A percentile compares a stretch with the other conserved stretches of the same genome.
Evolutionary conservation across 306 rosid species (phyloP).

Genomic region (Benincasa hispida): DNA sequence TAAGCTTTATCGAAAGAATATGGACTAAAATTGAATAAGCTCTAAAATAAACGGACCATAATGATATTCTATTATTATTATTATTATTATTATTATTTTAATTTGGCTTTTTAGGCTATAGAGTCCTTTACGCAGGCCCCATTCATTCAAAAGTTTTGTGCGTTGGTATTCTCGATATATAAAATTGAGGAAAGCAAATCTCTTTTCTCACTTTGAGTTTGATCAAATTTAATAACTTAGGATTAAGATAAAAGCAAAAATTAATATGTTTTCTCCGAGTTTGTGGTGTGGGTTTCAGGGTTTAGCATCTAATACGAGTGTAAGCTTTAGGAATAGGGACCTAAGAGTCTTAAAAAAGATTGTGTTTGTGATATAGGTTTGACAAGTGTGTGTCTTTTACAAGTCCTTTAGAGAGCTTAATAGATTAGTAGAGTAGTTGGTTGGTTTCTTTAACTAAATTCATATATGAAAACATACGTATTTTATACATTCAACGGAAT

Average conservation of each 20-base stretch:
- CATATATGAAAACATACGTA: neutral
- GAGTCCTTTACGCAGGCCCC: neutral
- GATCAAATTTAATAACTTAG: neutral
- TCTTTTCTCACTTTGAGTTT: neutral
- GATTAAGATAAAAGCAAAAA: neutral
- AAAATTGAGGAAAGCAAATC: neutral
- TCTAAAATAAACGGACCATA: too few relatives aligned
- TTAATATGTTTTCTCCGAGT: neutral
- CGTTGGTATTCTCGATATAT: neutral
- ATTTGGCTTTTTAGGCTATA: neutral
- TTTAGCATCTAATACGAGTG: neutral
- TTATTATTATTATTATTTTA: too few relatives aligned
- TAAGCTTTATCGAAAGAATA: too few relatives aligned
- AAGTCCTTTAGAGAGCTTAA: too few relatives aligned
- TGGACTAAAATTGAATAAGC: too few relatives aligned
- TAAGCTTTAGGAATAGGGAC: too few relatives aligned
- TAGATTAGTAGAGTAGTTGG: too few relatives aligned
- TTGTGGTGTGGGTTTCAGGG: neutral
- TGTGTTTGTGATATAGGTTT: neutral
- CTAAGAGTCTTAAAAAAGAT: too few relatives aligned
- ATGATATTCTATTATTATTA: too few relatives aligned
- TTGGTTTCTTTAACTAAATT: neutral
- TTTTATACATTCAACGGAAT: too few relatives aligned
- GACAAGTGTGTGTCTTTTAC: too few relatives aligned
- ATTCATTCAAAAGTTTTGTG: neutral